Evolutionary conservation across 441 rosid genomes (phyloP).

Genomic region (Populus trichocarpa): DNA sequence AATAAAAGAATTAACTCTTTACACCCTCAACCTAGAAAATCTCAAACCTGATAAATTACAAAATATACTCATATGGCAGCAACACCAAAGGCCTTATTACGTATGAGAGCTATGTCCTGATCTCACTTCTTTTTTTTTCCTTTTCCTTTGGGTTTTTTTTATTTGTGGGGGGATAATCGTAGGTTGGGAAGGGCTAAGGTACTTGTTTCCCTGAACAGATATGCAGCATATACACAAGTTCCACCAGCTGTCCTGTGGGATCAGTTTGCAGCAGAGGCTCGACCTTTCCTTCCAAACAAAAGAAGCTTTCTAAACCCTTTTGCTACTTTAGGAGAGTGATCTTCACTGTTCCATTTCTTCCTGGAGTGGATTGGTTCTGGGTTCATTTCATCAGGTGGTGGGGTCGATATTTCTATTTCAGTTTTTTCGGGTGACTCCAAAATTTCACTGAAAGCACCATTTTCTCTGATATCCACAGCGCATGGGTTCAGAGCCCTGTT

Average conservation of each 20-base stretch:
- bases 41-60: constrained; percentile 30
- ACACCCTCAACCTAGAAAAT: constrained; percentile 16
- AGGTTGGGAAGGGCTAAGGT: neutral
- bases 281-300: constrained; percentile 64
- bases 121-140: neutral
- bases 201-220: neutral
- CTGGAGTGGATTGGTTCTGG: constrained; percentile 51
- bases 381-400: constrained; percentile 43
- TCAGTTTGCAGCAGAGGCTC: constrained; percentile 23
- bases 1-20: constrained; percentile 16
- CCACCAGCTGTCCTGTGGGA: neutral
- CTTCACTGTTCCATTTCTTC: constrained; percentile 87
- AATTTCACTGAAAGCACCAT: constrained; percentile 18
- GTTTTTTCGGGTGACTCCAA: constrained; percentile 33
- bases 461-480: constrained; percentile 30
- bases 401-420: constrained; percentile 64
- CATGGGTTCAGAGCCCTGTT: constrained; percentile 31
- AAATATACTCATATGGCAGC: constrained; percentile 29
- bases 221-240: neutral
- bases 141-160: neutral
- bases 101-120: constrained; percentile 15
- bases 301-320: constrained; percentile 91
- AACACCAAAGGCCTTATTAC: constrained; percentile 43
- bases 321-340: constrained; percentile 64
- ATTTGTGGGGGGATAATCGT: neutral